Evolutionary conservation across 2,329 filamentous ascomycete genomes (phyloP).

Genomic region (Parasarocladium wereldwijsianum): DNA sequence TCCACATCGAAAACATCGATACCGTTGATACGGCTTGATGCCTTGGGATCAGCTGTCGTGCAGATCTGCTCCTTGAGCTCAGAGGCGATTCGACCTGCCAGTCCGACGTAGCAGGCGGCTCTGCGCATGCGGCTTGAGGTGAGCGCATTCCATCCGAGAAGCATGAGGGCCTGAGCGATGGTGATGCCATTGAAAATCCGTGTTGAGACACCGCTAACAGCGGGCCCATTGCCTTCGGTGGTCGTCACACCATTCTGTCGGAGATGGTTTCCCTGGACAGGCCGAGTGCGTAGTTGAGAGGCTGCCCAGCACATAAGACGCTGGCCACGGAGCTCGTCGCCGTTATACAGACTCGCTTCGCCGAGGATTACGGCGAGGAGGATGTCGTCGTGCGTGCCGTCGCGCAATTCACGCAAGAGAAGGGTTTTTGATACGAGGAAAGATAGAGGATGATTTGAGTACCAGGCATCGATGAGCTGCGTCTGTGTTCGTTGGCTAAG

Average conservation of each 20-base stretch:
- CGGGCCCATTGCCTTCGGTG: conserved; percentile 3
- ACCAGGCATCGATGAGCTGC: conserved; percentile 26
- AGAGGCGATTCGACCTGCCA: conserved; percentile 16
- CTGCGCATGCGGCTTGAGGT: conserved; percentile 16
- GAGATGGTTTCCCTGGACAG: conserved; percentile 9
- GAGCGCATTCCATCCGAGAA: conserved; percentile 22
- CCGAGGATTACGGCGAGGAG: conserved; percentile 23
- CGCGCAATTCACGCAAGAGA: conserved; percentile 20
- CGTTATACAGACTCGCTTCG: conserved; percentile 20
- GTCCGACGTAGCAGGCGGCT: conserved; percentile 19
- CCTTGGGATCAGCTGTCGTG: conserved; percentile 12
- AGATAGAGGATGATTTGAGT: conserved; percentile 22
- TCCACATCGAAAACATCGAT: conserved; percentile 24
- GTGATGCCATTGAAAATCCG: conserved; percentile 18
- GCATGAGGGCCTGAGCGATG: conserved; percentile 18
- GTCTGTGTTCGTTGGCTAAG: conserved; percentile 17
- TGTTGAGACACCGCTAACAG: conserved; percentile 15
- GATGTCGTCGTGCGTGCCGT: conserved; percentile 22
- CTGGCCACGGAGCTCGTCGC: conserved; percentile 15
- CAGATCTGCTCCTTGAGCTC: conserved; percentile 18
- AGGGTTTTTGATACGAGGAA: conserved; percentile 25
- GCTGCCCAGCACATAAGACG: conserved; percentile 19
- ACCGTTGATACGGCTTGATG: conserved; percentile 23
- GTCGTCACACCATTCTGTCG: conserved; percentile 9
- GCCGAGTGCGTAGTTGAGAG: conserved; percentile 16